phyloP scores from a whole-genome alignment of 805 yeast genomes.

The Wickerhamiella azymoides region DNA sequence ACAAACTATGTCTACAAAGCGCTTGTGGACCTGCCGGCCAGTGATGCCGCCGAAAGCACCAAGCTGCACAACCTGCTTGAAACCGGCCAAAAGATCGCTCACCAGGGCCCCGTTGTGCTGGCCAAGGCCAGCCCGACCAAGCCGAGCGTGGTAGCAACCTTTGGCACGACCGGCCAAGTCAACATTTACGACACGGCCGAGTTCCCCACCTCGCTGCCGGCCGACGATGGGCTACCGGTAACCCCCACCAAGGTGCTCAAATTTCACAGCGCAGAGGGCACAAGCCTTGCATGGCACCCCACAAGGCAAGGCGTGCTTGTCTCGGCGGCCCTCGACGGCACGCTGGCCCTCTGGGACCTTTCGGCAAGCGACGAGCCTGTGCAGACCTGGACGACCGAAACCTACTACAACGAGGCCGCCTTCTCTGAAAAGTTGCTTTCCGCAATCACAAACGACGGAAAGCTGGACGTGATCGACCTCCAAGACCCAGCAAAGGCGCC shows the following conservation, averaged over 20 bases:
- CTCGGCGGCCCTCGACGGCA: constrained; percentile 53
- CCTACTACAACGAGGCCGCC: constrained; percentile 43
- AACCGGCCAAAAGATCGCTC: constrained; percentile 35
- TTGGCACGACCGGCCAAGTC: constrained; percentile 20
- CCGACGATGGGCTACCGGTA: constrained; percentile 1
- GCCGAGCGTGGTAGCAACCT: constrained; percentile 32
- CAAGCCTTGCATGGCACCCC: constrained; percentile 55
- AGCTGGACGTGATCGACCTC: constrained; percentile 51
- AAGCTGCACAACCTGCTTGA: constrained; percentile 6
- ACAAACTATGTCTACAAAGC: constrained; percentile 34
- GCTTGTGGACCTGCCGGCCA: constrained; percentile 26
- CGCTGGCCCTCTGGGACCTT: constrained; percentile 57
- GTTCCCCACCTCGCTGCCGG: constrained; percentile 9
- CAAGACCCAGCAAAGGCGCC: constrained; percentile 22
- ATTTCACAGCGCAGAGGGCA: constrained; percentile 54
- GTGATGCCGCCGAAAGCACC: constrained; percentile 8
- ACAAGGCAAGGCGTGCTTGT: constrained; percentile 31
- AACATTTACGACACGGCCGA: constrained; percentile 20
- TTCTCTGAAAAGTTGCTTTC: constrained; percentile 37
- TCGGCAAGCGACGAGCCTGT: constrained; percentile 8
- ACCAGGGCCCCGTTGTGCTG: constrained; percentile 53
- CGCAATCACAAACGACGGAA: constrained; percentile 54
- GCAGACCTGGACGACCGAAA: background rate
- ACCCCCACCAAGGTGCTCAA: constrained; percentile 26
- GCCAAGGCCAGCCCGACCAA: constrained; percentile 40